Conservation (phyloP, 1,139 yeast species). For the Pneumocystis wakefieldiae region DNA sequence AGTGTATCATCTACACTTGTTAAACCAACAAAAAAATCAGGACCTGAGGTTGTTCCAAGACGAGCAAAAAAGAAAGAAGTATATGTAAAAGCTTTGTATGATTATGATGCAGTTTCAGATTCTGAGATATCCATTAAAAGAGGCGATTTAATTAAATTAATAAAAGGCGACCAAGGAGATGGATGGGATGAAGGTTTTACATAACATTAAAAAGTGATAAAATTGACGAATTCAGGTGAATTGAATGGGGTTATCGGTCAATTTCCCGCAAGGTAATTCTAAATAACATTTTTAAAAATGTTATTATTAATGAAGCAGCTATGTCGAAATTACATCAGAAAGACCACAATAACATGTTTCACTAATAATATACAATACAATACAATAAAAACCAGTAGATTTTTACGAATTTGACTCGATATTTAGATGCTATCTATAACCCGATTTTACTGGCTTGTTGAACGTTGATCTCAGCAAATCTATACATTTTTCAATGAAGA, state of each 20-base stretch:
- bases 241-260: constrained; percentile 8
- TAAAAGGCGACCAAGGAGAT: constrained; percentile 64
- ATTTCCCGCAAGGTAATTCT: constrained; percentile 10
- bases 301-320: constrained; percentile 4
- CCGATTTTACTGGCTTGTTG: background rate
- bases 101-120: constrained; percentile 66
- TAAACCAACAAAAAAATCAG: constrained; percentile 33
- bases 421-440: background rate
- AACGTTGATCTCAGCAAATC: background rate
- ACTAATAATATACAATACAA: background rate
- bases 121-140: constrained; percentile 60
- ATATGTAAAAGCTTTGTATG: constrained; percentile 63
- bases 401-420: background rate
- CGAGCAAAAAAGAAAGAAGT: constrained; percentile 40
- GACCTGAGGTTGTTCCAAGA: constrained; percentile 74
- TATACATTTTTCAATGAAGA: background rate
- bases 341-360: background rate
- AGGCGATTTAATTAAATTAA: constrained; percentile 62
- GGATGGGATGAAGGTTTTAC: constrained; percentile 84
- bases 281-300: background rate
- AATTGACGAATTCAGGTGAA: background rate
- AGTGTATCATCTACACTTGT: constrained; percentile 12
- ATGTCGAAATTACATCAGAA: background rate
- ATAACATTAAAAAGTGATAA: background rate
- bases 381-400: background rate